Evolutionary conservation across 2,329 filamentous ascomycete genomes (phyloP).

Genomic region (Botrytis deweyae): DNA sequence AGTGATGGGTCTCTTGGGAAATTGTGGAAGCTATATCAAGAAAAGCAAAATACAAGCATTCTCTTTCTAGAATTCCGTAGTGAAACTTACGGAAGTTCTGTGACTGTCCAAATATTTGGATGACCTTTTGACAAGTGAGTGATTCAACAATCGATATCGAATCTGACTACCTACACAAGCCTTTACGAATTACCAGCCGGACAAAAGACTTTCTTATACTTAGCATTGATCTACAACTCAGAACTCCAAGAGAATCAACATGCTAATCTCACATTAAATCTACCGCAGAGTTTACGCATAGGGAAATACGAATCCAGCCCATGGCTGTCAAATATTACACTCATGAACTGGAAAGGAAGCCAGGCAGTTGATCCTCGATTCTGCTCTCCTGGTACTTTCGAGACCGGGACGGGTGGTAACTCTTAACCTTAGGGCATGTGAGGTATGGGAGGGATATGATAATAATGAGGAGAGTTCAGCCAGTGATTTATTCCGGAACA

Average conservation of each 20-base stretch:
- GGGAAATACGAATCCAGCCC: fast-evolving
- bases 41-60: not conserved
- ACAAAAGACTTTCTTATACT: not conserved
- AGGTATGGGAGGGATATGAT: fast-evolving
- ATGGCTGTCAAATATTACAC: not conserved
- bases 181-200: not conserved
- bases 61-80: too few species aligned
- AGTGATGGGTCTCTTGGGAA: not conserved
- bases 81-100: not conserved
- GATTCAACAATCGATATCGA: not conserved
- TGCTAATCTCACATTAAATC: not conserved
- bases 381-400: not conserved
- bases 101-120: fast-evolving
- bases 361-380: not conserved
- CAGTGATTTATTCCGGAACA: not conserved
- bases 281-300: not conserved
- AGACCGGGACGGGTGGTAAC: fast-evolving
- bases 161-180: not conserved
- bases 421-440: fast-evolving
- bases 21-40: not conserved
- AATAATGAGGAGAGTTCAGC: not conserved
- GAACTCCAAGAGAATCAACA: not conserved
- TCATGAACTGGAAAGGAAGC: not conserved
- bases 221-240: not conserved
- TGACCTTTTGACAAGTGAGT: not conserved